These are phyloP conservation scores for Plasmodium ovale DNA, from an alignment of 169 alveolate genomes.

Conservation along the genomic window DNA sequence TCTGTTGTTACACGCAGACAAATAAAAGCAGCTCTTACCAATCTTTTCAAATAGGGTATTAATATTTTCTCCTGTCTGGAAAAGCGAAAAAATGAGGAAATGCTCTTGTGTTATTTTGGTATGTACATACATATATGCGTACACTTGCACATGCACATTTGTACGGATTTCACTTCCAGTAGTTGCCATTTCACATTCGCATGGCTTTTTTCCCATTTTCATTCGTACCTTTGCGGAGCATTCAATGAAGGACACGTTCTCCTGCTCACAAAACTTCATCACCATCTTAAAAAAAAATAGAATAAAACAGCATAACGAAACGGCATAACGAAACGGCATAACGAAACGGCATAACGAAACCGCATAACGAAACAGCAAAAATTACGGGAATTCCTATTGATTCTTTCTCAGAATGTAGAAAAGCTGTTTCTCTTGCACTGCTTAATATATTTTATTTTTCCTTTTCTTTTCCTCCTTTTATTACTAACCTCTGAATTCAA, in stretches of 20 bases:
- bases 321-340: too few species aligned
- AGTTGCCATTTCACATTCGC: not conserved
- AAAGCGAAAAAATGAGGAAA: slow-evolving; percentile 4
- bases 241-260: slow-evolving; percentile 76
- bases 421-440: too few species aligned
- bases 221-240: slow-evolving; percentile 81
- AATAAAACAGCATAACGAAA: too few species aligned
- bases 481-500: slow-evolving; percentile 60
- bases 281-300: slow-evolving; percentile 61
- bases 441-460: too few species aligned
- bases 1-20: not conserved
- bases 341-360: too few species aligned
- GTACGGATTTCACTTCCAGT: not conserved
- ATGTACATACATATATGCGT: not conserved
- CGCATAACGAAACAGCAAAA: too few species aligned
- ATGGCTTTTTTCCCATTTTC: not conserved
- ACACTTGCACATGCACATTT: not conserved
- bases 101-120: not conserved
- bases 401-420: too few species aligned
- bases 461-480: not conserved
- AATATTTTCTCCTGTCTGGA: slow-evolving; percentile 82
- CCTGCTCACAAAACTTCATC: slow-evolving; percentile 75
- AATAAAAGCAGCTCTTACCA: slow-evolving; percentile 43
- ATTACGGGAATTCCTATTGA: not conserved
- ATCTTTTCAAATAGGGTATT: slow-evolving; percentile 78